Conservation (phyloP, 257 asterid genomes). For the Thymus quinquecostatus region DNA sequence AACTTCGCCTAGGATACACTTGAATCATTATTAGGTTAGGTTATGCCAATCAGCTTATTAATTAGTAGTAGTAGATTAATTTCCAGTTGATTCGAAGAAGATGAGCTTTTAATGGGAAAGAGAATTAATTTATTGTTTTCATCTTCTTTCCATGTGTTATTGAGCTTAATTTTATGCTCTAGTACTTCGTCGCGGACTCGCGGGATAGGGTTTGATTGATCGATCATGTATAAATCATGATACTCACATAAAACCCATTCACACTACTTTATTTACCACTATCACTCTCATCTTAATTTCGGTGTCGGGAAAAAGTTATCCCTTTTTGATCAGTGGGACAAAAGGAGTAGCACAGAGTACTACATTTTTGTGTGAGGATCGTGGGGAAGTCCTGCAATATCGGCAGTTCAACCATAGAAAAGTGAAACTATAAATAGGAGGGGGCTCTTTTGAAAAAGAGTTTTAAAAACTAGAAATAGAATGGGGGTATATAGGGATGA, state of each 20-base stretch:
- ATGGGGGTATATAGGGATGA: constrained; percentile 20
- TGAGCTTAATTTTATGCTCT: neutral
- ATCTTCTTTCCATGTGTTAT: neutral
- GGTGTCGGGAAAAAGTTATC: no score
- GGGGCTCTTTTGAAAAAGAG: neutral
- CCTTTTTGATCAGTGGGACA: no score
- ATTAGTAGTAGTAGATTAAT: no score
- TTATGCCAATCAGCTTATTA: neutral
- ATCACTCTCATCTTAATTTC: no score
- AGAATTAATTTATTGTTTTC: neutral
- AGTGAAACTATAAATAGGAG: constrained; percentile 35
- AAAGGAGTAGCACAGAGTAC: no score
- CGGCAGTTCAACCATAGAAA: constrained; percentile 48
- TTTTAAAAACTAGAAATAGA: constrained; percentile 37
- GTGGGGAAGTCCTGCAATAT: constrained; percentile 44
- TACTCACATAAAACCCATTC: no score
- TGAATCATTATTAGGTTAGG: neutral
- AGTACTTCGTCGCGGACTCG: neutral
- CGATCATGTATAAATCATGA: neutral
- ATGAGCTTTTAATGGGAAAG: neutral
- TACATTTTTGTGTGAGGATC: no score
- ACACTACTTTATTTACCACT: no score
- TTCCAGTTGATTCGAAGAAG: constrained; percentile 1
- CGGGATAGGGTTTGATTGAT: neutral
- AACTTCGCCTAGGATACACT: constrained; percentile 82